phyloP scores from a whole-genome alignment of 306 rosid genomes.

The Cyclanthera cordifolia region DNA sequence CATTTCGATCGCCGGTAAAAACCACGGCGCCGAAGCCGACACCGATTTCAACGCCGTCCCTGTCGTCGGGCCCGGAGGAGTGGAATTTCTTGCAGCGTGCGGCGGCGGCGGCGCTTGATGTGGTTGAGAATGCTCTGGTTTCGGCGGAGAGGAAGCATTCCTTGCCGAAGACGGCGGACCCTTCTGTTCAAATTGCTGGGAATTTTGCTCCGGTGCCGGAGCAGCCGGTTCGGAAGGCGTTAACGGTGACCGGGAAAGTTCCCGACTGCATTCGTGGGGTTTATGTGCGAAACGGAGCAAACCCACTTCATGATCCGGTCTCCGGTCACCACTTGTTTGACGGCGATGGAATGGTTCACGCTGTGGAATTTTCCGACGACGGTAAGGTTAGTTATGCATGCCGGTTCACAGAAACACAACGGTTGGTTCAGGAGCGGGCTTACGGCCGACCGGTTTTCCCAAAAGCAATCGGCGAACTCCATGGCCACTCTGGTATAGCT shows the following conservation, averaged over 20 bases:
- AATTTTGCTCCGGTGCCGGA: slow-evolving; percentile 90
- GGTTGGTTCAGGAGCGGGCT: slow-evolving; percentile 51
- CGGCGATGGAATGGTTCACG: slow-evolving; percentile 98
- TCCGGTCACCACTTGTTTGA: slow-evolving; percentile 96
- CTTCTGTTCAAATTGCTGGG: slow-evolving; percentile 75
- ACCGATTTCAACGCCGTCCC: neutral
- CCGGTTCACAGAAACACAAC: slow-evolving; percentile 72
- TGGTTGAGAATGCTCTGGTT: slow-evolving; percentile 41
- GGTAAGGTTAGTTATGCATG: slow-evolving; percentile 52
- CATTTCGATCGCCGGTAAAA: neutral
- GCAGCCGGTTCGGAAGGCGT: slow-evolving; percentile 22
- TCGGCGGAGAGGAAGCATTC: slow-evolving; percentile 42
- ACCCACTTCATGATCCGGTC: slow-evolving; percentile 66
- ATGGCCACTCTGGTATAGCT: slow-evolving; percentile 91
- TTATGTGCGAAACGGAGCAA: slow-evolving; percentile 84
- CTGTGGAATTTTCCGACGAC: slow-evolving; percentile 42
- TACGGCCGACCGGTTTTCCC: slow-evolving; percentile 76
- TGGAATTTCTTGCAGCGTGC: slow-evolving; percentile 52
- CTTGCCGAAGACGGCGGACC: slow-evolving; percentile 86
- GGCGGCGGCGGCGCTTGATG: slow-evolving; percentile 48
- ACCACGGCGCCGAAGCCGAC: neutral
- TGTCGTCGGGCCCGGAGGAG: slow-evolving; percentile 9
- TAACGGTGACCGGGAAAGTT: slow-evolving; percentile 49
- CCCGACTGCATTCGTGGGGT: slow-evolving; percentile 71
- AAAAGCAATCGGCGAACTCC: slow-evolving; percentile 91